phyloP scores from a whole-genome alignment of 441 rosid species.

The Erodium moschatum region DNA sequence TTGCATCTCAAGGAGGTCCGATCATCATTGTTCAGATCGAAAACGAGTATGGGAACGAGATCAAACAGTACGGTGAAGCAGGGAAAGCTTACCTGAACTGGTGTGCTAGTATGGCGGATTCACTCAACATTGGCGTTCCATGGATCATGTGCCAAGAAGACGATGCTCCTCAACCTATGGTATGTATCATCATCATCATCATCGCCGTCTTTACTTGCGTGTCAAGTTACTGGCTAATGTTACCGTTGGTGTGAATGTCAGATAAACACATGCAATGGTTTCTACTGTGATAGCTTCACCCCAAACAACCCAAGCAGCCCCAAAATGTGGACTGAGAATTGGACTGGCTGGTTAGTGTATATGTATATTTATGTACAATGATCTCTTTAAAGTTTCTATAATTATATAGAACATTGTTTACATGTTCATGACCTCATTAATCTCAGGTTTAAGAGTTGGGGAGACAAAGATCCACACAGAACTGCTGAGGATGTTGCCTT shows the following conservation, averaged over 20 bases:
- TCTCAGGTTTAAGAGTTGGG: too few species aligned
- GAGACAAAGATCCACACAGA: too few species aligned
- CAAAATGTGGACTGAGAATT: constrained; percentile 44
- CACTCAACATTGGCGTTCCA: constrained; percentile 15
- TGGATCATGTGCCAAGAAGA: constrained; percentile 25
- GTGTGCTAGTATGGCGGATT: constrained; percentile 17
- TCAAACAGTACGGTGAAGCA: neutral
- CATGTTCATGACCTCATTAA: too few species aligned
- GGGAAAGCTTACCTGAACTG: constrained; percentile 15
- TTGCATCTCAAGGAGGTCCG: constrained; percentile 26
- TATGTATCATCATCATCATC: neutral
- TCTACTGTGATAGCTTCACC: constrained; percentile 23
- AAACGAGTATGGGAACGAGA: constrained; percentile 20
- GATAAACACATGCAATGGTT: too few species aligned
- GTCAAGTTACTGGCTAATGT: too few species aligned
- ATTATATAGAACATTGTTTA: too few species aligned
- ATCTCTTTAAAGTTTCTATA: too few species aligned
- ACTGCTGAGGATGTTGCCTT: too few species aligned
- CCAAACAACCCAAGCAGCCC: constrained; percentile 34
- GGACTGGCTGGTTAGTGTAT: constrained; percentile 41
- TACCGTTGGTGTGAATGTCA: too few species aligned
- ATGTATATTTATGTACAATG: too few species aligned
- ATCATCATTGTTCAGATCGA: constrained; percentile 23
- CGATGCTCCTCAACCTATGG: constrained; percentile 16
- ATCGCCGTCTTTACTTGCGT: too few species aligned